Evolutionary conservation across 495 filamentous ascomycete genomes (phyloP), one percentile per base, ranked within the genome.

Genomic region (Neohortaea acidophila): DNA sequence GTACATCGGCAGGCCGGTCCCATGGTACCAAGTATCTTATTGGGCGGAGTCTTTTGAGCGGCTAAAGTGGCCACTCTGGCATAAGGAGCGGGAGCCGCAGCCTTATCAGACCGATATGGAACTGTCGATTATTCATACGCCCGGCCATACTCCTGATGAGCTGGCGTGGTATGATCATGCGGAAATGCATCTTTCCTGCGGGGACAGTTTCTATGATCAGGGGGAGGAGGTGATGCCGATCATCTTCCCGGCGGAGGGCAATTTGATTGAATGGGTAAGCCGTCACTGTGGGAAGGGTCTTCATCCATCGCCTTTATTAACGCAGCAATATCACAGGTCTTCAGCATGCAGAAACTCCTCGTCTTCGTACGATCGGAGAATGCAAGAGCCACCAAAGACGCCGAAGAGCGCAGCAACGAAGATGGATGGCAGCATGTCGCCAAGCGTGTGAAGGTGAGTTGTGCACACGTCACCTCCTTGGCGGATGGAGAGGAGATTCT

Each of bases 71-170:
- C 27, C 36, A 1, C n/a, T 33, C 13, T 35, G 36, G 28, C 34
- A 39, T 25, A 13, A 33, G 1, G 10, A 2, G 1, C 37, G 12
- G 2, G 21, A 24, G 14, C 30, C 22, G 27, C 10, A 23, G 19
- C 27, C 29, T 13, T n/a, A 21, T 15, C 31, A 26, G 31, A 38
- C 21, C 6, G 36, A 47, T 13, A 41, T 60, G 17, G 38, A 44
- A 8, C 37, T 63, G 21, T 52, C 53, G 33, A 56, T 63, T 13
- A 40, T 64, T 13, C 59, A 64, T 20, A 58, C 59, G 1, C 57
- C 59, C 6, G 61, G 61, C 36, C 61, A 63, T 41, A 64, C 61
- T 3, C 60, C 60, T 3, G 60, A 61, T 41, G 55, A 57, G n/a
- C 33, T 63, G 0, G 58, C 60, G 9, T 61, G 52, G 49, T 64